phyloP scores from a whole-genome alignment of 495 filamentous ascomycete species.

The Neurospora sp. region DNA sequence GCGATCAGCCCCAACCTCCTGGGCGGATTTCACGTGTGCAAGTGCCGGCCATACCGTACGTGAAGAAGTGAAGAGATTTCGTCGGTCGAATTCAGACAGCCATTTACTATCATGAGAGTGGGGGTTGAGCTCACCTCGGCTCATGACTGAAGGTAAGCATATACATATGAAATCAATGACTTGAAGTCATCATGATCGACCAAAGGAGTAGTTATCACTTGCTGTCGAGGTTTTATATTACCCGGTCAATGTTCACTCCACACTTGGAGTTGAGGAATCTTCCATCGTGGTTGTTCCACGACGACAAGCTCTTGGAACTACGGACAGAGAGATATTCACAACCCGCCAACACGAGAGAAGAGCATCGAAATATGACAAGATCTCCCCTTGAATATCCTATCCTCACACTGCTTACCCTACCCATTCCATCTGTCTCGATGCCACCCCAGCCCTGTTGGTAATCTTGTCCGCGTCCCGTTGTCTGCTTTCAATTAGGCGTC shows the following conservation, averaged over 20 bases:
- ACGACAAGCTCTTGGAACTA: background rate
- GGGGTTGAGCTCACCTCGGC: background rate
- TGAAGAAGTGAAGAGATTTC: background rate
- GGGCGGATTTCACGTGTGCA: background rate
- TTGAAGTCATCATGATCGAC: background rate
- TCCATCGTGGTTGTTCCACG: background rate
- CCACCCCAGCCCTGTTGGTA: background rate
- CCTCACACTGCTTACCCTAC: background rate
- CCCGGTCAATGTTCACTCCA: background rate
- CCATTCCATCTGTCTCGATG: background rate
- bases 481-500: background rate
- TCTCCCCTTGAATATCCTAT: background rate
- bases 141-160: background rate
- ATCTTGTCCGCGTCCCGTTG: background rate
- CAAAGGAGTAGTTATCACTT: background rate
- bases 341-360: background rate
- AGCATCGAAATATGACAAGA: background rate
- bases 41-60: background rate
- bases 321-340: background rate
- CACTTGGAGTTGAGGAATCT: background rate
- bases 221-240: background rate
- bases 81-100: background rate
- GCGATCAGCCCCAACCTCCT: background rate
- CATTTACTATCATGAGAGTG: background rate
- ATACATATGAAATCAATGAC: background rate